These are phyloP conservation scores for Rhodamnia argentea DNA, from an alignment of 345 rosid genomes.

Conservation along the genomic window DNA sequence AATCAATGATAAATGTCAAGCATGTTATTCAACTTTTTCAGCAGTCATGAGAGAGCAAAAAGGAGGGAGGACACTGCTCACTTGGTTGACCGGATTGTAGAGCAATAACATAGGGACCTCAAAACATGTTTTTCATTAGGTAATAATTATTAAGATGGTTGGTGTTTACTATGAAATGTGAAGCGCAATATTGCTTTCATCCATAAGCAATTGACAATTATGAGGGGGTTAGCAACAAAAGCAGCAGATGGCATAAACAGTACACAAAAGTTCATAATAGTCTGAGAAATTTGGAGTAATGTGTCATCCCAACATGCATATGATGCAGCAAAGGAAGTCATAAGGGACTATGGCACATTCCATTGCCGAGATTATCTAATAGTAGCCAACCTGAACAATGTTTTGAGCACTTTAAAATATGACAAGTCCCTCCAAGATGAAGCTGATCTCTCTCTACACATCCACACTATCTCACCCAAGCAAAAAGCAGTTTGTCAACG, in stretches of 20 bases:
- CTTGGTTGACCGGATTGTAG: not conserved
- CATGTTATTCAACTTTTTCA: not conserved
- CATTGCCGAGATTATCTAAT: not conserved
- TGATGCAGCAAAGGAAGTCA: not conserved
- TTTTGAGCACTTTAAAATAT: not conserved
- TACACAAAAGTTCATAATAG: not conserved
- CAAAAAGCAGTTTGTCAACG: not conserved
- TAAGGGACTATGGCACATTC: not conserved
- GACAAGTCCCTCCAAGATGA: not conserved
- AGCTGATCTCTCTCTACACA: not conserved
- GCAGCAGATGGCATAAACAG: not conserved
- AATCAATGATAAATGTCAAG: not conserved
- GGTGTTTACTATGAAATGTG: not conserved
- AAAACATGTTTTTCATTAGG: not conserved
- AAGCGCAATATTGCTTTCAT: not conserved
- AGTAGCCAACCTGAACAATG: not conserved
- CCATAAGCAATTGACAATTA: not conserved
- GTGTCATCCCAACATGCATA: not conserved
- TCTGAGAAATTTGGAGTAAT: not conserved
- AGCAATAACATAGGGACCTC: not conserved
- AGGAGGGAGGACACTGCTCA: not conserved
- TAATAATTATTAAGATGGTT: not conserved
- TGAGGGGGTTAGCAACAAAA: not conserved
- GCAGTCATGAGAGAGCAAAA: not conserved
- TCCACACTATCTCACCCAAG: not conserved